Conservation (phyloP, 352 stramenopile species). For the Blastocystis sp. region DNA sequence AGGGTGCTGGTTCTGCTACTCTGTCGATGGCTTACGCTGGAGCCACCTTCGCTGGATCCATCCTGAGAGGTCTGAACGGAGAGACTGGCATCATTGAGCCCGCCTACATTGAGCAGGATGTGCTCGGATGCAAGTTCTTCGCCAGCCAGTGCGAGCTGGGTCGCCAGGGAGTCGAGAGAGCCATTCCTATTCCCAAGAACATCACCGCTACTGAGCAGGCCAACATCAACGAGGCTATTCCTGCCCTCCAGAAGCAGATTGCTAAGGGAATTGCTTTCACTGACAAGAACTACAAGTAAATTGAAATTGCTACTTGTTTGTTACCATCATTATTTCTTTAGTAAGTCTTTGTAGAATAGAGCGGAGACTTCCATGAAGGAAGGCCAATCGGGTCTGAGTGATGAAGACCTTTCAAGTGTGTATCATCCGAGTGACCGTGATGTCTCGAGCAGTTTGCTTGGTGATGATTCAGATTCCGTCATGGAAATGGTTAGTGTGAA, state of each 20-base stretch:
- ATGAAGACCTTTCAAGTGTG: too few relatives aligned
- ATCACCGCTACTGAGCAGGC: slow-evolving; percentile 61
- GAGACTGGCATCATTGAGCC: slow-evolving; percentile 85
- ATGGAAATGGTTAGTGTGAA: too few relatives aligned
- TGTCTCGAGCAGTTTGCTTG: too few relatives aligned
- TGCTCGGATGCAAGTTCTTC: slow-evolving; percentile 91
- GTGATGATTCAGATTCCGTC: too few relatives aligned
- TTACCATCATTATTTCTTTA: too few relatives aligned
- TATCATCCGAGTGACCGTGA: too few relatives aligned
- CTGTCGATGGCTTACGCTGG: slow-evolving; percentile 97
- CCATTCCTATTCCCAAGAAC: slow-evolving; percentile 77
- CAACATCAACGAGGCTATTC: slow-evolving; percentile 50
- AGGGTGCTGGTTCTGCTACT: slow-evolving; percentile 84
- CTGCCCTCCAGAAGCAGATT: slow-evolving; percentile 40
- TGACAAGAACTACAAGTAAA: slow-evolving; percentile 7
- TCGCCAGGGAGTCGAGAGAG: slow-evolving; percentile 83
- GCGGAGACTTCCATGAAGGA: too few relatives aligned
- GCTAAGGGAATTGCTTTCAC: slow-evolving; percentile 11
- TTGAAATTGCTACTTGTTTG: not conserved
- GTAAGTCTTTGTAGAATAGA: too few relatives aligned
- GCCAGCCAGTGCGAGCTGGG: slow-evolving; percentile 69
- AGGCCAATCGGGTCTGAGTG: too few relatives aligned
- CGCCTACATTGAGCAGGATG: slow-evolving; percentile 86
- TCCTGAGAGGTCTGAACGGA: slow-evolving; percentile 85
- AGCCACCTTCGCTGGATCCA: slow-evolving; percentile 79